These are phyloP conservation scores for Thalassiosira profunda DNA, from an alignment of 108 stramenopile species.

Conservation along the genomic window DNA sequence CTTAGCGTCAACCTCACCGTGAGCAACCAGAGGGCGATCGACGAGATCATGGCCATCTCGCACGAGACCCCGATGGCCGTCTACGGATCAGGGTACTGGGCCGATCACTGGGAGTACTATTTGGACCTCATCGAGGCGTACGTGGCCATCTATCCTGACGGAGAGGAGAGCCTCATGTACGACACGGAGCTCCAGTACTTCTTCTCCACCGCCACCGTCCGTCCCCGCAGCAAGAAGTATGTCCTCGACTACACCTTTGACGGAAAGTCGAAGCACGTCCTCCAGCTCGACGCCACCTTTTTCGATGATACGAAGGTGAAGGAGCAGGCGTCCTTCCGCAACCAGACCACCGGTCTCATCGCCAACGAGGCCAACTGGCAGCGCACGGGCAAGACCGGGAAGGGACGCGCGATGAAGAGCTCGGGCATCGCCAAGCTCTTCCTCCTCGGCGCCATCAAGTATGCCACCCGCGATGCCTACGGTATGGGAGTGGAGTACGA, in stretches of 20 bases:
- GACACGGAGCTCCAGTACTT: conserved; percentile 90
- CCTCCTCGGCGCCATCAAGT: conserved; percentile 90
- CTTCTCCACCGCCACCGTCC: conserved; percentile 91
- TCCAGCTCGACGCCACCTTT: conserved; percentile 87
- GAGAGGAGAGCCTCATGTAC: conserved; percentile 91
- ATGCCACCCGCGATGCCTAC: conserved; percentile 94
- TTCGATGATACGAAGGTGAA: conserved; percentile 74
- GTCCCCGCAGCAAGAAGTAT: conserved; percentile 89
- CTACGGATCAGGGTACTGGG: conserved; percentile 92
- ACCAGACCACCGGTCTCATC: conserved; percentile 74
- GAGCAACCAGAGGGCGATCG: conserved; percentile 65
- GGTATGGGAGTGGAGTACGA: conserved; percentile 98
- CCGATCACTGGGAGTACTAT: conserved; percentile 95
- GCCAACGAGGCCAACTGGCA: conserved; percentile 93
- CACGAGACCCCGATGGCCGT: conserved; percentile 82
- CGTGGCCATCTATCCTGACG: conserved; percentile 94
- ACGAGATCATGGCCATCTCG: conserved; percentile 70
- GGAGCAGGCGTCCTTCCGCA: conserved; percentile 86
- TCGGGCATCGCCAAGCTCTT: conserved; percentile 80
- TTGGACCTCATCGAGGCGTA: conserved; percentile 92
- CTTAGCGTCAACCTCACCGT: conserved; percentile 67
- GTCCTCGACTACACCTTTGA: conserved; percentile 87
- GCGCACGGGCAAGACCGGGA: conserved; percentile 54
- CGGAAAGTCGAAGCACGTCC: conserved; percentile 81
- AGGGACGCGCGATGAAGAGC: conserved; percentile 76